Conservation (phyloP, 2,329 filamentous ascomycete species). For the Biscogniauxia marginata region DNA sequence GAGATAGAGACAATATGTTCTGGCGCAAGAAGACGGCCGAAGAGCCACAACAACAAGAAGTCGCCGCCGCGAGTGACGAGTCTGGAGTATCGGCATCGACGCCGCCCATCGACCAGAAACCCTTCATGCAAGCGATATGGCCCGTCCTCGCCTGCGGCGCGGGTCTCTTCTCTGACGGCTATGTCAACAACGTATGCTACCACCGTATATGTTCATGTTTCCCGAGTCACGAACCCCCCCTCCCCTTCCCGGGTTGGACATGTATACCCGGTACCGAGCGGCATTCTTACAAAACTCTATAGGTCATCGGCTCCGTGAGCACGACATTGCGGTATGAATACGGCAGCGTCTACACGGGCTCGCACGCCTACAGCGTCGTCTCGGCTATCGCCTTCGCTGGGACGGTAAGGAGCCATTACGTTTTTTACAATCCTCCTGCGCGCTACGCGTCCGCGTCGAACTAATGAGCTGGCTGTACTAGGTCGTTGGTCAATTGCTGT, state of each 20-base stretch:
- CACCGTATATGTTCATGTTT: background rate
- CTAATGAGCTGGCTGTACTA: slow-evolving; percentile 5
- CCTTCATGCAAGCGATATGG: slow-evolving; percentile 39
- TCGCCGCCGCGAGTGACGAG: slow-evolving; percentile 9
- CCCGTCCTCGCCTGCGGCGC: slow-evolving; percentile 87
- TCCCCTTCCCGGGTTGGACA: background rate
- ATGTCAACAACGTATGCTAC: slow-evolving; percentile 73
- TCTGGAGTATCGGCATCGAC: background rate
- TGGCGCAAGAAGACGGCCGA: slow-evolving; percentile 21
- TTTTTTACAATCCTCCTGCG: background rate
- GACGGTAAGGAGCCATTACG: slow-evolving; percentile 42
- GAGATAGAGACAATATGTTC: slow-evolving; percentile 18
- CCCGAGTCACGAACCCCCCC: background rate
- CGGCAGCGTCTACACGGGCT: slow-evolving; percentile 64
- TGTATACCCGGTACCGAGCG: no score
- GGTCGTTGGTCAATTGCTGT: slow-evolving; percentile 76
- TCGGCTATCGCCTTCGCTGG: slow-evolving; percentile 82
- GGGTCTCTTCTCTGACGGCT: slow-evolving; percentile 88
- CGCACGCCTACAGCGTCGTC: slow-evolving; percentile 70
- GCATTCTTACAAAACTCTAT: background rate
- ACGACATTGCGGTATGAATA: slow-evolving; percentile 73
- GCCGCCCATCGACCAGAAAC: slow-evolving; percentile 28
- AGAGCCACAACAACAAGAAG: slow-evolving; percentile 15
- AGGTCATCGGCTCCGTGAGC: slow-evolving; percentile 86
- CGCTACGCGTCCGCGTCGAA: background rate